These are phyloP conservation scores for Sporothrix brasiliensis DNA, from an alignment of 2,329 filamentous ascomycete genomes.

Conservation along the genomic window DNA sequence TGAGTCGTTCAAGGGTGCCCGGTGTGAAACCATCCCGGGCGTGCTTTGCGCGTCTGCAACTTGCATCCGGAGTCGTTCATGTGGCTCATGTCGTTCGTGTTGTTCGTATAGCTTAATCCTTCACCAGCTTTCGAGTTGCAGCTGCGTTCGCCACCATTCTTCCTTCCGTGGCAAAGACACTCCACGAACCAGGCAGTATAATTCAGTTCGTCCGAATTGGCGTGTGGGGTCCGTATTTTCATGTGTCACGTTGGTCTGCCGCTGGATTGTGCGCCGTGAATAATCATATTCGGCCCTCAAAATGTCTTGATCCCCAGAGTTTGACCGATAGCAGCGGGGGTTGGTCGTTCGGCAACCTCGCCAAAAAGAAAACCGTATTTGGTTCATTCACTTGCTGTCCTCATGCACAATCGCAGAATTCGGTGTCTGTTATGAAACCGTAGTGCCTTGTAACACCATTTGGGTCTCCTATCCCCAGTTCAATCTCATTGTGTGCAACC, in stretches of 20 bases:
- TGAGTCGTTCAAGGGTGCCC: not conserved
- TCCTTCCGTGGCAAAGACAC: conserved; percentile 7
- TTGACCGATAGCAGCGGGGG: not conserved
- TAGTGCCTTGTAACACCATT: conserved; percentile 4
- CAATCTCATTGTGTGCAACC: conserved; percentile 17
- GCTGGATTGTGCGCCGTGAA: not conserved
- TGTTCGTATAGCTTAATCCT: not conserved
- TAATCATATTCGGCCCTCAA: conserved; percentile 6
- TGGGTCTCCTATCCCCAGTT: not conserved
- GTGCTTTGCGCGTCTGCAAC: not conserved
- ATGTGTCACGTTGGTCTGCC: conserved; percentile 8
- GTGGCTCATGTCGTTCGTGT: conserved; percentile 4
- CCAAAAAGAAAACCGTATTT: conserved; percentile 6
- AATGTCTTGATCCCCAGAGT: not conserved
- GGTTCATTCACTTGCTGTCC: not conserved
- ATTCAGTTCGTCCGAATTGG: conserved; percentile 24
- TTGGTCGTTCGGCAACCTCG: not conserved
- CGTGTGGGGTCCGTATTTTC: not conserved
- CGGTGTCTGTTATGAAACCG: not conserved
- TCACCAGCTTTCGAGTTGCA: not conserved
- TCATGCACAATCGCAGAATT: conserved; percentile 16
- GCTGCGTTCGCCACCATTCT: not conserved
- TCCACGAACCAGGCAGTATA: conserved; percentile 11
- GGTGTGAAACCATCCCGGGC: not conserved
- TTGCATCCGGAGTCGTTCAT: conserved; percentile 14